Conservation (phyloP, 371 early-diverging fungal genomes). For the Rozella allomycis region DNA sequence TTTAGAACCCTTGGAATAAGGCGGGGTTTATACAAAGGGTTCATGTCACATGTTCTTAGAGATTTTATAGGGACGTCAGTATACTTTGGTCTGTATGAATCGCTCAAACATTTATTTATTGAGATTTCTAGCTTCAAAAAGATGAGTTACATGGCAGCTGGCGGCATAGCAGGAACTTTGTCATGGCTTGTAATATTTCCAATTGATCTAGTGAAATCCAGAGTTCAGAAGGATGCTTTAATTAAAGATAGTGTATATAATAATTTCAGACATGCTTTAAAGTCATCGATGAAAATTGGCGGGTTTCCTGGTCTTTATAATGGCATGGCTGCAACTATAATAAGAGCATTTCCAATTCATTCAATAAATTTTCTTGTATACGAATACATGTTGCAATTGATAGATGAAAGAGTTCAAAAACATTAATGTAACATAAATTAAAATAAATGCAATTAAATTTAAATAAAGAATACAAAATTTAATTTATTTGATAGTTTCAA, state of each 20-base stretch:
- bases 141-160: background rate
- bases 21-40: slow-evolving; percentile 20
- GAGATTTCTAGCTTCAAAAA: background rate
- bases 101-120: slow-evolving; percentile 32
- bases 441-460: too few species aligned
- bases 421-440: too few species aligned
- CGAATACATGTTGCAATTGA: slow-evolving; percentile 1
- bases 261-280: slow-evolving; percentile 27
- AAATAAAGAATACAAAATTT: too few species aligned
- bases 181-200: slow-evolving; percentile 61
- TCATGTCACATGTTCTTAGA: slow-evolving; percentile 27
- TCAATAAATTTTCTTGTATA: slow-evolving; percentile 16
- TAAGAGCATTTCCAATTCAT: slow-evolving; percentile 60
- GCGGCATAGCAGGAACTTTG: slow-evolving; percentile 33
- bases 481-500: too few species aligned
- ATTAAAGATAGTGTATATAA: slow-evolving; percentile 18
- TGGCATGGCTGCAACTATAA: slow-evolving; percentile 45
- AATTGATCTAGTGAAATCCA: slow-evolving; percentile 46
- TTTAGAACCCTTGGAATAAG: slow-evolving; percentile 3
- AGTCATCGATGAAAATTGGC: slow-evolving; percentile 20
- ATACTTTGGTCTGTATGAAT: slow-evolving; percentile 53
- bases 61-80: slow-evolving; percentile 47
- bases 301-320: slow-evolving; percentile 42
- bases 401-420: too few species aligned
- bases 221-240: slow-evolving; percentile 45